Conservation (phyloP, 1,284 basidiomycete genomes). For the Cystobasidium sp. region DNA sequence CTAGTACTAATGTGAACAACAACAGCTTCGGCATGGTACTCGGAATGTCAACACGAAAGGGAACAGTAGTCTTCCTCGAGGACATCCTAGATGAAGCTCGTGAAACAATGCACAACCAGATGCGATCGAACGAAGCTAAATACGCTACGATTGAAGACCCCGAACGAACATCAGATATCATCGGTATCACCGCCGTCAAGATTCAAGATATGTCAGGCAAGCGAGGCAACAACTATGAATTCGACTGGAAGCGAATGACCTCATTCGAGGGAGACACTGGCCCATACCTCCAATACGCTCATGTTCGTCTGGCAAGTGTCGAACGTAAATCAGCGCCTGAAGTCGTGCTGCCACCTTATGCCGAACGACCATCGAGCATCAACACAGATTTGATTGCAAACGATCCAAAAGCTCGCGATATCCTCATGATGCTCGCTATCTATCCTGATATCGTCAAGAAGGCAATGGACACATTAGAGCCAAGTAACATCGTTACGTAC, state of each 20-base stretch:
- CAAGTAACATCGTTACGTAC: slow-evolving; percentile 76
- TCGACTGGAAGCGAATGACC: slow-evolving; percentile 93
- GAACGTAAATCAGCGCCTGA: slow-evolving; percentile 86
- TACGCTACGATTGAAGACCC: slow-evolving; percentile 89
- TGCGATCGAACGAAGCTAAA: slow-evolving; percentile 93
- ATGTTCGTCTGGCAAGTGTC: slow-evolving; percentile 91
- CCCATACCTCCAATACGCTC: slow-evolving; percentile 89
- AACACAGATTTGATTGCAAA: slow-evolving; percentile 69
- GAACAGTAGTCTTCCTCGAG: slow-evolving; percentile 94
- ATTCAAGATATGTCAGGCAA: slow-evolving; percentile 63
- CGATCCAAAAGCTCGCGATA: slow-evolving; percentile 77
- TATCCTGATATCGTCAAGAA: slow-evolving; percentile 90
- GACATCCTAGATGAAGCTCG: slow-evolving; percentile 90
- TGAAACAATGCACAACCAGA: slow-evolving; percentile 93
- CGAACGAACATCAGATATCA: slow-evolving; percentile 76
- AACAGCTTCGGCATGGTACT: slow-evolving; percentile 65
- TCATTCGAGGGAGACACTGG: slow-evolving; percentile 98
- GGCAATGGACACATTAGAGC: slow-evolving; percentile 84
- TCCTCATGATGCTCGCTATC: slow-evolving; percentile 79
- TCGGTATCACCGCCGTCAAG: slow-evolving; percentile 95
- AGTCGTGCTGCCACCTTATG: slow-evolving; percentile 72
- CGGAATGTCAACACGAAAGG: slow-evolving; percentile 97
- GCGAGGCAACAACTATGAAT: slow-evolving; percentile 95
- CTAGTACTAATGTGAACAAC: background rate
- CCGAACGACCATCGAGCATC: slow-evolving; percentile 66